phyloP scores from a whole-genome alignment of 2,329 filamentous ascomycete species.

The Sporothrix pseudoabietina region DNA sequence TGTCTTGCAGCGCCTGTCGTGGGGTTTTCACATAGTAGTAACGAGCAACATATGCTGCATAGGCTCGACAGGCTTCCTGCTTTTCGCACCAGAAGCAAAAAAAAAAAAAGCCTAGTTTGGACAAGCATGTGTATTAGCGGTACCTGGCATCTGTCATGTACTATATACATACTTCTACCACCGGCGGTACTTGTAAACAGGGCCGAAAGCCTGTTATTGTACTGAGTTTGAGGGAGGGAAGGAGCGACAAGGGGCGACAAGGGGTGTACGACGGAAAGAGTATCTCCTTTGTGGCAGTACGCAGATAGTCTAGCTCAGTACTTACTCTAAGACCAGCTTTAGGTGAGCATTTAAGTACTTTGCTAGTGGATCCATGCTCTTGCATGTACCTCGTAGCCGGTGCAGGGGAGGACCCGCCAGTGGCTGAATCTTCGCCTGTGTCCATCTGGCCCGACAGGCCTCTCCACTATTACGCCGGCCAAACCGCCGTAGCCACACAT shows the following conservation, averaged over 20 bases:
- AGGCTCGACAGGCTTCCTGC: not conserved
- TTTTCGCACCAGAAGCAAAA: not conserved
- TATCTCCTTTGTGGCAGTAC: conserved; percentile 18
- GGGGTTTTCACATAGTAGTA: not conserved
- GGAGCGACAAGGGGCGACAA: conserved; percentile 24
- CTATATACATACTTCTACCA: not conserved
- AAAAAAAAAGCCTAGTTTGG: not conserved
- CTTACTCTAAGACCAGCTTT: not conserved
- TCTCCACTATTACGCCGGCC: conserved; percentile 62
- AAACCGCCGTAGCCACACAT: conserved; percentile 55
- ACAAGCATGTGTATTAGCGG: too few relatives aligned
- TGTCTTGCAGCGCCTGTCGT: not conserved
- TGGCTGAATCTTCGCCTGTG: conserved; percentile 34
- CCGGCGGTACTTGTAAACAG: conserved; percentile 35
- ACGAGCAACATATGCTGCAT: too few relatives aligned
- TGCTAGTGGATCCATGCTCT: not conserved
- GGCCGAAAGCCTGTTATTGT: conserved; percentile 33
- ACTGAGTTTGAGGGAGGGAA: conserved; percentile 24
- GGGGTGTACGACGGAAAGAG: conserved; percentile 22
- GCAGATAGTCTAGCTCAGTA: not conserved
- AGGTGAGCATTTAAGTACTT: not conserved
- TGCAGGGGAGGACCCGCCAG: conserved; percentile 27
- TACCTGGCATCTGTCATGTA: conserved; percentile 6
- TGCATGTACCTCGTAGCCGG: not conserved
- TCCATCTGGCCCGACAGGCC: conserved; percentile 31